Evolutionary conservation across 2,329 filamentous ascomycete species (phyloP), one percentile per base, ranked within the genome.

Genomic region (Atkinsonella texensis): DNA sequence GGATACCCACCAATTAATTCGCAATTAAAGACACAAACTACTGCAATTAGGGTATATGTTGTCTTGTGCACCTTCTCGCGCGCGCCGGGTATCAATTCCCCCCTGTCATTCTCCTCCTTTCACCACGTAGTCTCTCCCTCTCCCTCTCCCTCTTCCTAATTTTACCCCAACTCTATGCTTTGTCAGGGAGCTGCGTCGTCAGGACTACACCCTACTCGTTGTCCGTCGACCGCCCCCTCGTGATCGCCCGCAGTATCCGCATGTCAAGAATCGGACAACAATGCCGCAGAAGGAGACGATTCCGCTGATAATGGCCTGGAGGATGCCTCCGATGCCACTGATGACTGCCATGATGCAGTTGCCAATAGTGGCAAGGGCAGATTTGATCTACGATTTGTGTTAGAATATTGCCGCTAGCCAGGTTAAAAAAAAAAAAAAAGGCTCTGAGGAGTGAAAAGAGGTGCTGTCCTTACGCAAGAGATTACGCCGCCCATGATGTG

Each of bases 401-500:
- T 23, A 39, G 41, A 15, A 43, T 9, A 43, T 18, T 11, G 17
- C 15, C 12, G 5, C 17, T 43, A 20, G 12, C 39, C 15, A 40
- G 38, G 9, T 8, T 40, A 2, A 13, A 15, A 20, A 20, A 20
- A 3, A 42, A 18, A 18, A n/a, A n/a, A n/a, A n/a, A n/a, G n/a
- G 40, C 18, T 11, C 8, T 9, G n/a, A 42, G n/a, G 10, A 45
- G 18, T 9, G 18, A 44, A 20, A 13, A 44, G 13, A n/a, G 18
- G 12, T 13, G 23, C n/a, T 13, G 23, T 17, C 11, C 85, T 63
- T 87, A 91, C 87, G 66, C 87, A 90, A 66, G 86, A 90, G 59
- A 89, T 75, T 63, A 93, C 83, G 69, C 84, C 86, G 72, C 87
- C 87, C 87, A 93, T 91, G 54, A 39, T 69, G 61, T 56, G 40